Percentiles rank a stretch among this genome's conserved stretches.
These are phyloP conservation scores for Ophiostoma populinum DNA, from an alignment of 2,329 filamentous ascomycete species.

Conservation along the genomic window DNA sequence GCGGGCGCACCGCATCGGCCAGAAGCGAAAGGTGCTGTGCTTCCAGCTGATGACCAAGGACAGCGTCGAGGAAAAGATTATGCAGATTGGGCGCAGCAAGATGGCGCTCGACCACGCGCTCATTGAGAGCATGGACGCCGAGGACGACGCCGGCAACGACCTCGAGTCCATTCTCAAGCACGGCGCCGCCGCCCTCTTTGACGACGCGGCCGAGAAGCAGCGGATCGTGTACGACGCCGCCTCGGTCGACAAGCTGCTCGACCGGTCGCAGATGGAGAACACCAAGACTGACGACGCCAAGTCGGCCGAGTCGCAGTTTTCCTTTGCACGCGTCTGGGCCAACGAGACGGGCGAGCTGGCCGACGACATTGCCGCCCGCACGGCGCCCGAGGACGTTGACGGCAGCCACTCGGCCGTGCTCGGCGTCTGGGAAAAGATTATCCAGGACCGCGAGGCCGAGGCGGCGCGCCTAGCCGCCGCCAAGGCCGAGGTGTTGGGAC, in stretches of 20 bases:
- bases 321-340: slow-evolving; percentile 80
- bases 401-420: slow-evolving; percentile 28
- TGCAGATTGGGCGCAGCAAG: slow-evolving; percentile 90
- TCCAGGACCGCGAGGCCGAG: slow-evolving; percentile 64
- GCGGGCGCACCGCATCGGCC: slow-evolving; percentile 86
- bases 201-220: slow-evolving; percentile 49
- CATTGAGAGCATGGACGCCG: slow-evolving; percentile 76
- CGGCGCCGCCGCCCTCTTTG: slow-evolving; percentile 74
- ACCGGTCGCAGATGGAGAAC: slow-evolving; percentile 65
- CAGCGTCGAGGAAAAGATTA: slow-evolving; percentile 85
- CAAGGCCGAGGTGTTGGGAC: slow-evolving; percentile 60
- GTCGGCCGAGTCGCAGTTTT: slow-evolving; percentile 58
- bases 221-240: slow-evolving; percentile 68
- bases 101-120: slow-evolving; percentile 90
- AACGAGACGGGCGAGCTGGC: slow-evolving; percentile 57
- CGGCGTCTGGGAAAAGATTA: slow-evolving; percentile 77
- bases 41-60: slow-evolving; percentile 86
- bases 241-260: slow-evolving; percentile 79
- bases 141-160: slow-evolving; percentile 64
- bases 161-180: slow-evolving; percentile 76
- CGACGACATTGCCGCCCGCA: slow-evolving; percentile 41
- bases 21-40: slow-evolving; percentile 87
- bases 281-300: slow-evolving; percentile 45
- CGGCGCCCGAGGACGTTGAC: neutral
- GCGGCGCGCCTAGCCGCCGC: slow-evolving; percentile 55